phyloP scores from a whole-genome alignment of 2,329 filamentous ascomycete species.

The Kalmusia sp. region DNA sequence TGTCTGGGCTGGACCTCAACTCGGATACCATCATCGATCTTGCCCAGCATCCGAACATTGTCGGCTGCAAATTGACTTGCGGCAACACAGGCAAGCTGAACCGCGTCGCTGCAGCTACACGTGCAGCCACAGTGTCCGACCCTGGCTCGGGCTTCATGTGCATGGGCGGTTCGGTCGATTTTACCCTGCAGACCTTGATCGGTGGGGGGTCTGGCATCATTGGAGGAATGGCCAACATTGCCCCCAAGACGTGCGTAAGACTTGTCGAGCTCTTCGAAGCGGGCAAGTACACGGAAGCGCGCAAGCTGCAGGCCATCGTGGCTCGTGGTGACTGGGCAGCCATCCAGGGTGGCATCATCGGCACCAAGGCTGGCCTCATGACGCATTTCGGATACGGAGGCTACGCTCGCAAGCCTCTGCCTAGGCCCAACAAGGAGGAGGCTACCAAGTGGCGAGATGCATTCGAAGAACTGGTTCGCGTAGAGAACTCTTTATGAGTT shows the following conservation, averaged over 20 bases:
- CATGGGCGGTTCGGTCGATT: slow-evolving; percentile 76
- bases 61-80: slow-evolving; percentile 73
- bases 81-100: slow-evolving; percentile 74
- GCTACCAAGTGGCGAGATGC: slow-evolving; percentile 49
- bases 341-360: slow-evolving; percentile 72
- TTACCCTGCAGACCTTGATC: slow-evolving; percentile 73
- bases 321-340: slow-evolving; percentile 73
- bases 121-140: slow-evolving; percentile 43
- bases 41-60: slow-evolving; percentile 69
- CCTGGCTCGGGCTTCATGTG: slow-evolving; percentile 68
- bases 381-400: slow-evolving; percentile 71
- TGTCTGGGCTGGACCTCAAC: slow-evolving; percentile 68
- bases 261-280: slow-evolving; percentile 66
- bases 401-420: slow-evolving; percentile 64
- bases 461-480: slow-evolving; percentile 54
- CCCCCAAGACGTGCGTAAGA: slow-evolving; percentile 70
- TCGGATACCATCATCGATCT: slow-evolving; percentile 68
- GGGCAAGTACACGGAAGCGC: slow-evolving; percentile 67
- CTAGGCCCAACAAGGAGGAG: slow-evolving; percentile 55
- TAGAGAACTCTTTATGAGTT: slow-evolving; percentile 47
- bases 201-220: slow-evolving; percentile 76
- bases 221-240: slow-evolving; percentile 74
- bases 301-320: slow-evolving; percentile 69
- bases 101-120: slow-evolving; percentile 63
- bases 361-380: slow-evolving; percentile 71